Conservation (phyloP, 441 rosid species). For the Dalechampia spathulata region DNA sequence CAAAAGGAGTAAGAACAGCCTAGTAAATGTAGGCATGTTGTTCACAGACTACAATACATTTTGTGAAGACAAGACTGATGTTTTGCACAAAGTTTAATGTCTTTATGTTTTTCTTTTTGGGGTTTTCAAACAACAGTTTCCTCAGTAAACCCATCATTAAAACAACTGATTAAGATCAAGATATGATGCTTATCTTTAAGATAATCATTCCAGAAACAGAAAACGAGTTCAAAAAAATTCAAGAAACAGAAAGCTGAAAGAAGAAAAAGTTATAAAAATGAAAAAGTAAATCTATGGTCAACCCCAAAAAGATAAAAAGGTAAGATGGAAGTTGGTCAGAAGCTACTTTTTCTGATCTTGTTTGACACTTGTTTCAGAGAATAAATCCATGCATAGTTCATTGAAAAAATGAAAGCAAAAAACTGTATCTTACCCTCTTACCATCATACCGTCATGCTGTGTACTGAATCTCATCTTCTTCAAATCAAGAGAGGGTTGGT, state of each 20-base stretch:
- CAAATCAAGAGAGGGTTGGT: constrained; percentile 22
- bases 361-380: neutral
- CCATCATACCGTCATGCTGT: no score
- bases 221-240: no score
- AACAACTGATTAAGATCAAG: no score
- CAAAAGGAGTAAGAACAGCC: neutral
- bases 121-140: neutral
- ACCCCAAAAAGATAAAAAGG: neutral
- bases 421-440: neutral
- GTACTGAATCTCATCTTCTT: neutral
- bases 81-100: constrained; percentile 9
- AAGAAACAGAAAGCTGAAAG: no score
- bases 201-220: no score
- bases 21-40: constrained; percentile 6
- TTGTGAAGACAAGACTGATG: no score
- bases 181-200: no score
- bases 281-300: neutral
- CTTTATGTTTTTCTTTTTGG: neutral
- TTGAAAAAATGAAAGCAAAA: neutral
- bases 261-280: no score
- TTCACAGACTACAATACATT: constrained; percentile 6
- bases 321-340: constrained; percentile 1
- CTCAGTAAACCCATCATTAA: no score
- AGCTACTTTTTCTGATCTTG: constrained; percentile 1
- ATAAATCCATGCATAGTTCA: constrained; percentile 4